These are phyloP conservation scores for Sarocladium kiliense DNA, from an alignment of 2,329 filamentous ascomycete species.

Conservation along the genomic window DNA sequence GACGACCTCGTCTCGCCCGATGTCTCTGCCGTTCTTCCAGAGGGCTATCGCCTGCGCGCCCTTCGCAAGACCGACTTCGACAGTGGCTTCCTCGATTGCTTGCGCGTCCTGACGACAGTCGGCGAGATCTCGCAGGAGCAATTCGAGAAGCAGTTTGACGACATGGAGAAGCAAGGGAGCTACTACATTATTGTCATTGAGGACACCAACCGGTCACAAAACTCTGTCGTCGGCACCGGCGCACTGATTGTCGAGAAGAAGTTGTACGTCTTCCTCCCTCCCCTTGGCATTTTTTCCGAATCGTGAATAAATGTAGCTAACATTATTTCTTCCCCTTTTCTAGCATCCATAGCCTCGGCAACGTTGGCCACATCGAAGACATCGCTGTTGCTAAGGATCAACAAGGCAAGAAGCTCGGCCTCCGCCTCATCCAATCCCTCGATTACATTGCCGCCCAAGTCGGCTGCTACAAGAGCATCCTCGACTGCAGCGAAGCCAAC, in stretches of 20 bases:
- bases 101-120: constrained; percentile 87
- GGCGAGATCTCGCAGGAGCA: constrained; percentile 73
- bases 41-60: constrained; percentile 77
- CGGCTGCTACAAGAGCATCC: constrained; percentile 94
- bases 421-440: constrained; percentile 89
- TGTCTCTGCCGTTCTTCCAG: constrained; percentile 67
- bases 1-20: constrained; percentile 69
- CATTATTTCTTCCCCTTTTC: constrained; percentile 8
- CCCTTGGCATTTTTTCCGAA: not conserved
- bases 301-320: not conserved
- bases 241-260: constrained; percentile 90
- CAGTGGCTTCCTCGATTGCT: constrained; percentile 81
- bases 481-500: constrained; percentile 94
- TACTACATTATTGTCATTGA: constrained; percentile 88
- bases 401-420: constrained; percentile 93
- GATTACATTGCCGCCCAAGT: constrained; percentile 82
- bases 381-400: constrained; percentile 93
- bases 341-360: constrained; percentile 73
- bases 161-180: constrained; percentile 67
- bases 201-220: constrained; percentile 53
- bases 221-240: constrained; percentile 80
- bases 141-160: constrained; percentile 77
- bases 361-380: constrained; percentile 95
- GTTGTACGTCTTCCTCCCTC: constrained; percentile 56
- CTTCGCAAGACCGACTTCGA: constrained; percentile 73